phyloP scores from a whole-genome alignment of 2,329 filamentous ascomycete genomes.

The Paracorniculantispora psalliotae region DNA sequence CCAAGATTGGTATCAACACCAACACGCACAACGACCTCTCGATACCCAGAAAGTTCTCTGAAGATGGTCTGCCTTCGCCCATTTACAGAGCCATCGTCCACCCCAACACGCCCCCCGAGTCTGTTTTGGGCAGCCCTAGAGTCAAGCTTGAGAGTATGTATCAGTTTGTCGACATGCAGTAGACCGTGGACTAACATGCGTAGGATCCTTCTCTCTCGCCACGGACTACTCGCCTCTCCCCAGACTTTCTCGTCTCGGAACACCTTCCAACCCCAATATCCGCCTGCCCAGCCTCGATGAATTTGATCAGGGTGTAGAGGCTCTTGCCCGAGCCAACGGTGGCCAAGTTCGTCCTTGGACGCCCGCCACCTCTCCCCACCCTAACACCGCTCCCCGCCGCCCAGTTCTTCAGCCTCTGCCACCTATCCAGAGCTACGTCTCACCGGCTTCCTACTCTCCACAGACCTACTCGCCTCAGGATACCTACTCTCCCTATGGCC shows the following conservation, averaged over 20 bases:
- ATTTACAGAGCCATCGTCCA: constrained; percentile 18
- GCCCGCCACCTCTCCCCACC: constrained; percentile 25
- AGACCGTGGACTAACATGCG: background rate
- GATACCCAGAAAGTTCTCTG: constrained; percentile 18
- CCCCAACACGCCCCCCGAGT: constrained; percentile 28
- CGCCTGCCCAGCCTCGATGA: constrained; percentile 33
- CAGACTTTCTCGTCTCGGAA: constrained; percentile 17
- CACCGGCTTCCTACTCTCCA: background rate
- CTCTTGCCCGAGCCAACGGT: constrained; percentile 29
- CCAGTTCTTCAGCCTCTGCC: constrained; percentile 22
- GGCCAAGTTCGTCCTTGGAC: constrained; percentile 22
- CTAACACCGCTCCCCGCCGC: constrained; percentile 19
- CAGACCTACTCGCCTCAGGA: constrained; percentile 16
- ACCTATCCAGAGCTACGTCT: constrained; percentile 18
- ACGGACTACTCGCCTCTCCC: constrained; percentile 25
- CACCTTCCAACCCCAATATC: constrained; percentile 18
- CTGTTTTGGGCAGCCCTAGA: constrained; percentile 30
- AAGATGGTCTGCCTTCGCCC: constrained; percentile 20
- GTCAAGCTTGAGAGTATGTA: constrained; percentile 29
- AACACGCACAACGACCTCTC: constrained; percentile 18
- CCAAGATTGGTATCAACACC: constrained; percentile 20
- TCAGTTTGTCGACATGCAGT: background rate
- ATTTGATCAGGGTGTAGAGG: constrained; percentile 35
- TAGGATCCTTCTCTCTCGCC: constrained; percentile 20
- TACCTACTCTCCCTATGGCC: constrained; percentile 20